Conservation (phyloP, 176 grass and related monocot genomes). For the Triticum timopheevii region DNA sequence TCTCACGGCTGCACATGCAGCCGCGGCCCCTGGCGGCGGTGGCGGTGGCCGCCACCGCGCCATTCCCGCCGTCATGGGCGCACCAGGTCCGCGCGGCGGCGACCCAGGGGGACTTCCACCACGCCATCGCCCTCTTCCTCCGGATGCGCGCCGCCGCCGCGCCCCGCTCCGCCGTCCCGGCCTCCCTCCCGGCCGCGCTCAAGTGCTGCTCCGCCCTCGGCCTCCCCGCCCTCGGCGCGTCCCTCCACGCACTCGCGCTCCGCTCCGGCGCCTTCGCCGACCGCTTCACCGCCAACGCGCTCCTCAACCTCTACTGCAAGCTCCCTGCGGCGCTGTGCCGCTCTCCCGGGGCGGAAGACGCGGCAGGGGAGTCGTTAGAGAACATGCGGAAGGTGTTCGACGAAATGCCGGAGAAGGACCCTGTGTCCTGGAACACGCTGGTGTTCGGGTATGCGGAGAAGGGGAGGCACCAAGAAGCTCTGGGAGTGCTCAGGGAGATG, state of each 20-base stretch:
- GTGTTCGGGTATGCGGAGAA: conserved; percentile 46
- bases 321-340: neutral
- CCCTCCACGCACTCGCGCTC: conserved; percentile 62
- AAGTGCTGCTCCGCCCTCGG: conserved; percentile 54
- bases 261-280: conserved; percentile 53
- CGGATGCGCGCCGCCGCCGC: conserved; percentile 34
- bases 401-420: conserved; percentile 52
- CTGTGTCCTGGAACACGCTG: conserved; percentile 68
- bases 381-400: conserved; percentile 62
- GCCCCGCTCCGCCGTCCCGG: conserved; percentile 25
- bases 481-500: conserved; percentile 58
- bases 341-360: neutral
- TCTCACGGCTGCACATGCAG: neutral
- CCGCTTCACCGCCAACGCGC: conserved; percentile 56
- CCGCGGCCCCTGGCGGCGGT: conserved; percentile 28
- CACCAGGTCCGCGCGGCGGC: conserved; percentile 47
- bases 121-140: conserved; percentile 53
- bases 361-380: neutral
- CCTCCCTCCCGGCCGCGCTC: conserved; percentile 55
- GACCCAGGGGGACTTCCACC: conserved; percentile 43
- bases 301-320: conserved; percentile 77
- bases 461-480: conserved; percentile 34
- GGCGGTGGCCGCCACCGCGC: neutral
- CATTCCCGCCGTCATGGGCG: conserved; percentile 35
- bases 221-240: conserved; percentile 36